Evolutionary conservation across 148 eudicot species (phyloP).

Genomic region (Rhododendron simsii): DNA sequence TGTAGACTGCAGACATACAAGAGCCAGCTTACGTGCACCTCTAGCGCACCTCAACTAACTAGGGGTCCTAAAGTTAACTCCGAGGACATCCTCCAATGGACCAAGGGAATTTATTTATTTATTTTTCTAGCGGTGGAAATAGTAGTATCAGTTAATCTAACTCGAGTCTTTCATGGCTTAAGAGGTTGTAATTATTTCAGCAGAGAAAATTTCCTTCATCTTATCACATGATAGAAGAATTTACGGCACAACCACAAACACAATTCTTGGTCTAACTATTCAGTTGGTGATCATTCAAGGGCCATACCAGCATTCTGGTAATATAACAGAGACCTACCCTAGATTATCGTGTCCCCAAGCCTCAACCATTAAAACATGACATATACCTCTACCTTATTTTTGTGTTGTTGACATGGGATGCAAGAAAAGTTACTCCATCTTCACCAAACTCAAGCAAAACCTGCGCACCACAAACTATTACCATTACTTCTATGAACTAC

Average conservation of each 20-base stretch:
- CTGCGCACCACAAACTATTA: constrained; percentile 23
- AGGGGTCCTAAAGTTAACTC: no score
- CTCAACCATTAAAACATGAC: background rate
- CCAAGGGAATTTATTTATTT: no score
- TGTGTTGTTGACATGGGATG: constrained; percentile 52
- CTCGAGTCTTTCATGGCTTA: no score
- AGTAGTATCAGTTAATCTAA: no score
- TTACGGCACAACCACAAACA: background rate
- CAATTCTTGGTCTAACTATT: background rate
- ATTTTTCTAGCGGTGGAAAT: background rate
- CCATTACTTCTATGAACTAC: background rate
- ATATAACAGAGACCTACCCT: background rate
- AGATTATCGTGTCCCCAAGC: background rate
- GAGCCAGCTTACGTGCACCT: no score
- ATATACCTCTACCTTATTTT: constrained; percentile 38
- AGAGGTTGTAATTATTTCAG: no score
- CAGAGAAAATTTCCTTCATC: background rate
- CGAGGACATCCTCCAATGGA: no score
- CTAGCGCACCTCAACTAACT: background rate
- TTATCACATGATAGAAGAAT: background rate
- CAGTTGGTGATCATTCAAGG: background rate
- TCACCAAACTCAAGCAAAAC: constrained; percentile 70
- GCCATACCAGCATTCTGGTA: background rate
- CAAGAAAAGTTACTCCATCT: constrained; percentile 54
- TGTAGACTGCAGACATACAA: no score